Evolutionary conservation across 306 rosid species (phyloP).

Genomic region (Gastrolobium bilobum): DNA sequence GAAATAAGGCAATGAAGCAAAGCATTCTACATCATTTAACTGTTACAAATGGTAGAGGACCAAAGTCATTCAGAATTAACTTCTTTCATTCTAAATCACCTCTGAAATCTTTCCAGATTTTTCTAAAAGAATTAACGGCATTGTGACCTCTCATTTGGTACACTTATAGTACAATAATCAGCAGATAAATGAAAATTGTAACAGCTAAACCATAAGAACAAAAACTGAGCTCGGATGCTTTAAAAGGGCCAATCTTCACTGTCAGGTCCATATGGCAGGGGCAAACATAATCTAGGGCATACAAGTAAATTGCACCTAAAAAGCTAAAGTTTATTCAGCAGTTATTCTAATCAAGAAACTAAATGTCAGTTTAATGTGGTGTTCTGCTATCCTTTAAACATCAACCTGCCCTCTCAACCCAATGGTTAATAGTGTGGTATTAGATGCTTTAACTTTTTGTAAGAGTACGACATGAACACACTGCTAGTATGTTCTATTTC

Average conservation of each 20-base stretch:
- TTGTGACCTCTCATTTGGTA: constrained; percentile 8
- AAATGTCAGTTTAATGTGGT: constrained; percentile 20
- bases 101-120: constrained; percentile 11
- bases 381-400: constrained; percentile 35
- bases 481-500: constrained; percentile 28
- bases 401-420: constrained; percentile 28
- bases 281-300: neutral
- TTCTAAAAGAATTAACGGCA: constrained; percentile 17
- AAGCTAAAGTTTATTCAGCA: constrained; percentile 5
- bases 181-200: constrained; percentile 21
- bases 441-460: constrained; percentile 33
- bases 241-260: constrained; percentile 30
- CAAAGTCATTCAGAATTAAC: constrained; percentile 14
- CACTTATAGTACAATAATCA: constrained; percentile 17
- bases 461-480: constrained; percentile 22
- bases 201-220: constrained; percentile 15
- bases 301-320: constrained; percentile 25
- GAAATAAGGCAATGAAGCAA: constrained; percentile 36
- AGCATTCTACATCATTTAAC: constrained; percentile 42
- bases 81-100: constrained; percentile 6
- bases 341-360: constrained; percentile 17
- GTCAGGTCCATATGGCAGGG: constrained; percentile 17
- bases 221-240: constrained; percentile 31
- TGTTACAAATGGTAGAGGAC: constrained; percentile 38
- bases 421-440: constrained; percentile 15